Evolutionary conservation across 345 rosid genomes (phyloP).

Genomic region (Pistacia integerrima): DNA sequence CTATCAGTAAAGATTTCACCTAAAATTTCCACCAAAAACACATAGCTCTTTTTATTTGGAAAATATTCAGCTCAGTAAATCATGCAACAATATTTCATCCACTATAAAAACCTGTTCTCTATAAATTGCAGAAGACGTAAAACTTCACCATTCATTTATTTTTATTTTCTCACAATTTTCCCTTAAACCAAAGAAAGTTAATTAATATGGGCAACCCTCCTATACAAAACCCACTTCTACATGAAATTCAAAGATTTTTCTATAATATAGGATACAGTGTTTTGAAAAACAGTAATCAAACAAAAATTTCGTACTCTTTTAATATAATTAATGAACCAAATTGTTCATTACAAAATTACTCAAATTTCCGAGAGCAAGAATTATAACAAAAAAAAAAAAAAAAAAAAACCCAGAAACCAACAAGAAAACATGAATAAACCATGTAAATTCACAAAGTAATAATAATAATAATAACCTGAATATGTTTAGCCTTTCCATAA

Average conservation of each 20-base stretch:
- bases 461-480: conserved; percentile 45
- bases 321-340: not conserved
- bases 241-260: not conserved
- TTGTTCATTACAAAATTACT: not conserved
- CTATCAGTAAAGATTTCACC: not conserved
- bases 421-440: not conserved
- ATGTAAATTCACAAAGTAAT: not conserved
- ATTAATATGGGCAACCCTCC: not conserved
- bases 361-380: not conserved
- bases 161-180: not conserved
- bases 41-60: not conserved
- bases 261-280: not conserved
- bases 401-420: not conserved
- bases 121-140: not conserved
- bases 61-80: not conserved
- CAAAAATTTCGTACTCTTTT: not conserved
- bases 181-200: not conserved
- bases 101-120: not conserved
- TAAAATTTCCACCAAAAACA: not conserved
- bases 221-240: no score
- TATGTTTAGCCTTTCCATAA: conserved; percentile 81
- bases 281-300: not conserved
- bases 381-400: not conserved
- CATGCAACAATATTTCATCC: not conserved
- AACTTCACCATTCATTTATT: not conserved